A percentile compares a stretch with the other conserved stretches of the same genome.
phyloP scores from a whole-genome alignment of 495 filamentous ascomycete genomes.

The Polyplosphaeria fusca region DNA sequence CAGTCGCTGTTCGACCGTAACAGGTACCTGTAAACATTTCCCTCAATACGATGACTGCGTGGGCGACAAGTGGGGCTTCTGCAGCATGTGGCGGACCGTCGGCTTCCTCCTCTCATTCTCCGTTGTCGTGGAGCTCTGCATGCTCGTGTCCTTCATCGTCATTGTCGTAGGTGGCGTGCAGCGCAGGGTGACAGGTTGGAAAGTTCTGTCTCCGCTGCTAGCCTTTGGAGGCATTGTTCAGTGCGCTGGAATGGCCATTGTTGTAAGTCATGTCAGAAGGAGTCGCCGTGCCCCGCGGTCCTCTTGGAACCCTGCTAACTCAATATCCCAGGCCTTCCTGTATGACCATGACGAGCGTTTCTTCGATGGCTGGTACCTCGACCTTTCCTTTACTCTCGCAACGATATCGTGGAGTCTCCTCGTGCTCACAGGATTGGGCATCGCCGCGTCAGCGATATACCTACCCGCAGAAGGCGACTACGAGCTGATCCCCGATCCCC shows the following conservation, averaged over 20 bases:
- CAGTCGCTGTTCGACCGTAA: conserved; percentile 65
- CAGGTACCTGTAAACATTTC: conserved; percentile 55
- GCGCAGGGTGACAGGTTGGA: conserved; percentile 75
- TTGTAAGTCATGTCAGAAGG: conserved; percentile 58
- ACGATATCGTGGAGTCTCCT: conserved; percentile 68
- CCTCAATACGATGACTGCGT: conserved; percentile 65
- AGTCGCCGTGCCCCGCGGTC: neutral
- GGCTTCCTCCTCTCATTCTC: conserved; percentile 84
- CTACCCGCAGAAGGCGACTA: conserved; percentile 83
- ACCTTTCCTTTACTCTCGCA: conserved; percentile 72
- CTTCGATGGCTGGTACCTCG: conserved; percentile 78
- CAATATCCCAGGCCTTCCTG: conserved; percentile 72
- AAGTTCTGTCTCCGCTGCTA: conserved; percentile 62
- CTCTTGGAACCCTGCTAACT: too few relatives aligned
- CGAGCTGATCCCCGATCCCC: conserved; percentile 59
- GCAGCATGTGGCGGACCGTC: conserved; percentile 83
- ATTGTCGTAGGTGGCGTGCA: conserved; percentile 73
- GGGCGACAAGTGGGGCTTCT: conserved; percentile 71
- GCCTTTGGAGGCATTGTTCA: conserved; percentile 59
- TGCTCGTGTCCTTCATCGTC: conserved; percentile 68
- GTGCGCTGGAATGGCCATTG: conserved; percentile 68
- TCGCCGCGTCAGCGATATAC: conserved; percentile 61
- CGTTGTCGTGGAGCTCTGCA: conserved; percentile 70
- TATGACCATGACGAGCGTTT: conserved; percentile 85
- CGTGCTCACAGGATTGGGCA: conserved; percentile 56